Evolutionary conservation across 1,284 basidiomycete genomes (phyloP).

Genomic region (Ustilago tritici): DNA sequence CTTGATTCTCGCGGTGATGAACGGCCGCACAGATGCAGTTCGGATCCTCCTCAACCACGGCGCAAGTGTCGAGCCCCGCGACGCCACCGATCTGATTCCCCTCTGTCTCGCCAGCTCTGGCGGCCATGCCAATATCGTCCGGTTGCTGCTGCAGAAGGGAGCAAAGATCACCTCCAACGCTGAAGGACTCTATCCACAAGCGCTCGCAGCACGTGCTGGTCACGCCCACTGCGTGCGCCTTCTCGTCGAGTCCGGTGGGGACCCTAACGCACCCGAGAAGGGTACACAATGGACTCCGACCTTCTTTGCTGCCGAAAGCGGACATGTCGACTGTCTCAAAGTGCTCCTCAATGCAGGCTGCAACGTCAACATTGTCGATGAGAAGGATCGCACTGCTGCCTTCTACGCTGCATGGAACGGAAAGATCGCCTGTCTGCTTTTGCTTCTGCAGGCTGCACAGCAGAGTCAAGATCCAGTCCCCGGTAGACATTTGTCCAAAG

Average conservation of each 20-base stretch:
- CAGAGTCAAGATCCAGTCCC: conserved; percentile 8
- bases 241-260: conserved; percentile 74
- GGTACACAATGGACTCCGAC: conserved; percentile 97
- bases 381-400: conserved; percentile 84
- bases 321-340: conserved; percentile 81
- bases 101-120: conserved; percentile 90
- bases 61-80: conserved; percentile 56
- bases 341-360: conserved; percentile 84
- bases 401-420: conserved; percentile 99
- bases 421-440: conserved; percentile 76
- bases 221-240: conserved; percentile 85
- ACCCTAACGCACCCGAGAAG: conserved; percentile 82
- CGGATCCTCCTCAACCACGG: conserved; percentile 63
- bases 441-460: conserved; percentile 68
- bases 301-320: conserved; percentile 93
- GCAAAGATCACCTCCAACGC: conserved; percentile 86
- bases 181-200: conserved; percentile 95
- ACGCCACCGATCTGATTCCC: conserved; percentile 80
- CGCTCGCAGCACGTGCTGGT: conserved; percentile 96
- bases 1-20: conserved; percentile 89
- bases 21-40: conserved; percentile 83
- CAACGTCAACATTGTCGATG: conserved; percentile 81
- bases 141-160: conserved; percentile 81
- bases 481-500: conserved; percentile 17
- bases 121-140: conserved; percentile 86